Evolutionary conservation across 257 asterid species (phyloP).

Genomic region (Solanum peruvianum): DNA sequence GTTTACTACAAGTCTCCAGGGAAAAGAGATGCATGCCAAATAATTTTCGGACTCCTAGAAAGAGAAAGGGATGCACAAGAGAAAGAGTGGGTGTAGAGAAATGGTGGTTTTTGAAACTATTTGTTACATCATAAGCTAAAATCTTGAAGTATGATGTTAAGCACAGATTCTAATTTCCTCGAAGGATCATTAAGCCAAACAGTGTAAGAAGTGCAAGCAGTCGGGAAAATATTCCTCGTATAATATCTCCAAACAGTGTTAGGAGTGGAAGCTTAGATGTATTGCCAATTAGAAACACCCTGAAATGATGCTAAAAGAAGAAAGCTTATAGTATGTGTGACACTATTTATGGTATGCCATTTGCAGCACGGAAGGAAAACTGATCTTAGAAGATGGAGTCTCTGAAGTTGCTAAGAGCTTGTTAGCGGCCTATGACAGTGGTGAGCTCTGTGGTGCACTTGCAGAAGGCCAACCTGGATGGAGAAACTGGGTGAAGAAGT

Average conservation of each 20-base stretch:
- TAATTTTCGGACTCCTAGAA: neutral
- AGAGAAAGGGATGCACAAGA: neutral
- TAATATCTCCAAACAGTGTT: neutral
- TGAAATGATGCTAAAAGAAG: neutral
- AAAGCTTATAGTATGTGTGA: neutral
- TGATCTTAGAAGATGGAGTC: conserved; percentile 59
- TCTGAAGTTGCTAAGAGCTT: conserved; percentile 68
- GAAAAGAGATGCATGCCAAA: neutral
- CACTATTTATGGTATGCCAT: neutral
- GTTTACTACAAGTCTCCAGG: neutral
- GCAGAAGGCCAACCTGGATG: conserved; percentile 77
- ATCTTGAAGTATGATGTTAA: neutral
- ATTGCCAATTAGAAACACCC: neutral
- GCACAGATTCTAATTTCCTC: neutral
- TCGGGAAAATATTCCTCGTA: neutral
- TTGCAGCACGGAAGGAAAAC: conserved; percentile 66
- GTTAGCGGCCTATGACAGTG: conserved; percentile 63
- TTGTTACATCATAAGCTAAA: neutral
- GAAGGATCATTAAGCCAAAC: neutral
- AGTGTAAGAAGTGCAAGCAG: neutral
- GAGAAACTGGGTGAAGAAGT: conserved; percentile 85
- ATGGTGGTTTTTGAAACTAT: neutral
- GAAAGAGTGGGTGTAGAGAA: neutral
- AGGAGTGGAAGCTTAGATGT: neutral
- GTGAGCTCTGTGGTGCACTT: conserved; percentile 59